Percentiles rank a stretch among this genome's conserved stretches.
Conservation (phyloP, 164 flowering plant species). For the Piper longum region DNA sequence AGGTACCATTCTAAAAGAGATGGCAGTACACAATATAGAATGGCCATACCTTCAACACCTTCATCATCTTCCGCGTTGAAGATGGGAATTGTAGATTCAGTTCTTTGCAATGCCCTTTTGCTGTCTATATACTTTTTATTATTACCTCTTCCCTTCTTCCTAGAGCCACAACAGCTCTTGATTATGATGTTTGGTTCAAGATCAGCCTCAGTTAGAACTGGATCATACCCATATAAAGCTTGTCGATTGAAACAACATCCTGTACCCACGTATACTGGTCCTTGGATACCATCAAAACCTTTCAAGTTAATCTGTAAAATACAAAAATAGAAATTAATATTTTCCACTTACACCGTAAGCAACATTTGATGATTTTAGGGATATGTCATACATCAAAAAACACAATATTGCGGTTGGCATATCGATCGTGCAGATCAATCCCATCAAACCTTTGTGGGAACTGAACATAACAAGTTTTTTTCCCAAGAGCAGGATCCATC, state of each 20-base stretch:
- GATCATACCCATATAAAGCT: conserved; percentile 95
- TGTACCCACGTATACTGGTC: too few species aligned
- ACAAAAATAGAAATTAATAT: too few species aligned
- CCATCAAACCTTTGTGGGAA: too few species aligned
- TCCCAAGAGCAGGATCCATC: too few species aligned
- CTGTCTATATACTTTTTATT: conserved; percentile 66
- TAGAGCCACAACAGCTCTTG: not conserved
- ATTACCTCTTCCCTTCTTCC: conserved; percentile 60
- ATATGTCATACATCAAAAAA: not conserved
- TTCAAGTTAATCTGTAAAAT: conserved; percentile 49
- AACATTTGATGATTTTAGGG: not conserved
- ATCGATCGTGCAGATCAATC: too few species aligned
- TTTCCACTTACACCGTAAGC: too few species aligned
- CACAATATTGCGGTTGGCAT: too few species aligned
- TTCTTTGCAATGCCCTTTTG: conserved; percentile 53
- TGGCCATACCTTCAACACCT: conserved; percentile 65
- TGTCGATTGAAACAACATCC: conserved; percentile 3
- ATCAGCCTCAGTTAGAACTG: conserved; percentile 82
- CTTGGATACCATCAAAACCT: too few species aligned
- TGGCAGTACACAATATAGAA: too few species aligned
- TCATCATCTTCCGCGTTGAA: conserved; percentile 95
- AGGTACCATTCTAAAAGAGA: too few species aligned
- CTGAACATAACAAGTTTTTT: too few species aligned
- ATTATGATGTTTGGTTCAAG: conserved; percentile 28
- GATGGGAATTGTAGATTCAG: conserved; percentile 76